Evolutionary conservation across 1,139 yeast species (phyloP), one percentile per base, ranked within the genome.

Genomic region (Starmera stellimalicola): DNA sequence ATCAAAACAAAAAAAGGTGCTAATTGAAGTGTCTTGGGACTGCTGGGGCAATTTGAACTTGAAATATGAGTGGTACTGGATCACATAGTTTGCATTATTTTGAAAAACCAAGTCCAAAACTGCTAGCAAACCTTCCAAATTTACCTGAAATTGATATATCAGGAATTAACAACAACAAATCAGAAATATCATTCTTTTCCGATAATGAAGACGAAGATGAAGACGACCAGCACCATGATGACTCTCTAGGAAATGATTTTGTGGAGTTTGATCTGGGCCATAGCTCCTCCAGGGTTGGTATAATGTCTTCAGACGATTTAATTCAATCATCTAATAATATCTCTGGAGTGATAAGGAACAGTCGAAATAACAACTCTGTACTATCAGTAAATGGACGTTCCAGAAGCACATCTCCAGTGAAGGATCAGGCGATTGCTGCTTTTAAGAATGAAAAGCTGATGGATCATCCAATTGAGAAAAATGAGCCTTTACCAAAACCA

Each of bases 191-290:
- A n/a, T n/a, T n/a, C n/a, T n/a, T n/a, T n/a, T n/a, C n/a, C 23
- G 11, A 11, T 20, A 11, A 20, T 20, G 23, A 20, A 20, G 23
- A 20, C 11, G 11, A 11, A 8, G 8, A 20, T 20, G 23, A 20
- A 20, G 23, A 20, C 8, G 11, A 20, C 11, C 10, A 20, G 11
- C 23, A 20, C 23, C 8, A n/a, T n/a, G n/a, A n/a, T n/a, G n/a
- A n/a, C n/a, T n/a, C n/a, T n/a, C n/a, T n/a, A n/a, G n/a, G n/a
- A n/a, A 20, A 16, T 12, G 30, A 27, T 12, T 37, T 16, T 30
- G 38, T 37, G 26, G 40, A 37, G 29, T 37, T 37, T 24, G 33
- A 37, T 27, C 9, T 34, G 8, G 29, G 37, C 10, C 24, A 34
- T 11, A 11, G 25, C 6, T 25, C 20, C 5, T 18, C 17, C 5